These are phyloP conservation scores for Blastocystis sp. DNA, from an alignment of 352 stramenopile genomes.

Conservation along the genomic window DNA sequence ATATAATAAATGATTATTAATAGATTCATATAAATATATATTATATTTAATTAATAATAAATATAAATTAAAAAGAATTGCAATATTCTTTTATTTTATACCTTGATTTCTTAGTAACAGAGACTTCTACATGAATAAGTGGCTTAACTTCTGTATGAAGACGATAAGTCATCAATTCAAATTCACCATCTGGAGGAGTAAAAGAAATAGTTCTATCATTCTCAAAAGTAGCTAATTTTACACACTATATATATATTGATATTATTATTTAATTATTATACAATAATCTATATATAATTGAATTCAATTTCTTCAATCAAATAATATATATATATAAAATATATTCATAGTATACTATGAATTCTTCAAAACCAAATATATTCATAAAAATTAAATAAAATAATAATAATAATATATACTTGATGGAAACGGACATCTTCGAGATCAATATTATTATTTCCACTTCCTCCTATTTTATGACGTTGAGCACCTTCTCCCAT, in stretches of 20 bases:
- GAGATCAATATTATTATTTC: slow-evolving; percentile 62
- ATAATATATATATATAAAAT: too few relatives aligned
- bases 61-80: not conserved
- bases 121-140: slow-evolving; percentile 89
- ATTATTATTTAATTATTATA: too few relatives aligned
- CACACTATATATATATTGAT: too few relatives aligned
- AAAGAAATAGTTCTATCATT: slow-evolving; percentile 98
- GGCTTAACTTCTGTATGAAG: slow-evolving; percentile 94
- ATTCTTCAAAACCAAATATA: too few relatives aligned
- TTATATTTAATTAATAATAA: slow-evolving; percentile 2
- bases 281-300: too few relatives aligned
- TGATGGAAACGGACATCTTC: slow-evolving; percentile 99
- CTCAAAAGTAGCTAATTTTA: slow-evolving; percentile 91
- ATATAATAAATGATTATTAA: too few relatives aligned
- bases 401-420: too few relatives aligned
- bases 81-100: not conserved
- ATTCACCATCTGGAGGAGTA: slow-evolving; percentile 96
- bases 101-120: slow-evolving; percentile 67
- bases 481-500: slow-evolving; percentile 59
- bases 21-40: slow-evolving; percentile 18
- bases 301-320: too few relatives aligned
- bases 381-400: too few relatives aligned
- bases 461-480: slow-evolving; percentile 67
- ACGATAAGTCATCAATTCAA: slow-evolving; percentile 89
- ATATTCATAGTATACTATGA: too few relatives aligned